phyloP scores from a whole-genome alignment of 2,329 filamentous ascomycete species.

The Colletotrichum orbiculare region DNA sequence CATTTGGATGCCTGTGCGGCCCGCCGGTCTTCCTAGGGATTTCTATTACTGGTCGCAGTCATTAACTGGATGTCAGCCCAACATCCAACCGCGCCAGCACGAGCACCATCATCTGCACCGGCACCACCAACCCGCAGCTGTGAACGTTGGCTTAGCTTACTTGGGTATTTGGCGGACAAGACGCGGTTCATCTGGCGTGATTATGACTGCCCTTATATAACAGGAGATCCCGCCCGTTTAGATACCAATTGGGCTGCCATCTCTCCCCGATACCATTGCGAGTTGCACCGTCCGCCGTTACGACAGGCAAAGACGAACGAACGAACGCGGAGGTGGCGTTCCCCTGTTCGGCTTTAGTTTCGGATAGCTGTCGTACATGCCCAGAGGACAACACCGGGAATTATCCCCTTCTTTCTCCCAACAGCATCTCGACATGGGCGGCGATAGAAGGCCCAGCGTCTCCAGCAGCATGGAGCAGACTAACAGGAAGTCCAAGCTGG shows the following conservation, averaged over 20 bases:
- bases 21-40: conserved; percentile 26
- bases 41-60: conserved; percentile 31
- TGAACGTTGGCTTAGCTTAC: no score
- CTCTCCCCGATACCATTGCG: neutral
- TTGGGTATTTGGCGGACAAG: no score
- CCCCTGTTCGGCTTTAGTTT: conserved; percentile 11
- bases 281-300: conserved; percentile 4
- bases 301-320: conserved; percentile 10
- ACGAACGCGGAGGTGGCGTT: conserved; percentile 21
- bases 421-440: conserved; percentile 22
- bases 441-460: conserved; percentile 33
- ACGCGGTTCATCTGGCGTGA: neutral
- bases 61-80: conserved; percentile 28
- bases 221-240: conserved; percentile 11
- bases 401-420: neutral
- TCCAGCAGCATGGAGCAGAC: conserved; percentile 46
- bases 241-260: conserved; percentile 1
- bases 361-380: neutral
- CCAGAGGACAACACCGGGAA: neutral
- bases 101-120: no score
- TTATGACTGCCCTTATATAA: conserved; percentile 22
- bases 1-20: conserved; percentile 36
- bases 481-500: conserved; percentile 70
- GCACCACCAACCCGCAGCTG: no score
- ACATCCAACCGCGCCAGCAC: conserved; percentile 23